These are phyloP conservation scores for Bidens hawaiensis DNA, from an alignment of 140 eudicot species.

Conservation along the genomic window DNA sequence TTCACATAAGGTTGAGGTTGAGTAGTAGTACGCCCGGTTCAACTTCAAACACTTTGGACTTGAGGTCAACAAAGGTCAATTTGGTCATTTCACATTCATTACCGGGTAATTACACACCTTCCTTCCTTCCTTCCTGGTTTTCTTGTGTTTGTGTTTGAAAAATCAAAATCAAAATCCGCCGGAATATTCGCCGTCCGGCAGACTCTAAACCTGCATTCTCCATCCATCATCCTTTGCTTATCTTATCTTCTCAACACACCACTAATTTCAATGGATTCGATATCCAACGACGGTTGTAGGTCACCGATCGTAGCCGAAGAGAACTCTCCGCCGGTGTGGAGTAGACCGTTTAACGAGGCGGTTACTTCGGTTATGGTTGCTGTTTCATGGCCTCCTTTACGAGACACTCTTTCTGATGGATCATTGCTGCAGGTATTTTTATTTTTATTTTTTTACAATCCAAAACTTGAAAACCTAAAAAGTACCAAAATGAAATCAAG, in stretches of 20 bases:
- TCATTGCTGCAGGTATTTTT: constrained; percentile 20
- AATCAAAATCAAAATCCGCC: no score
- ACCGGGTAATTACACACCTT: constrained; percentile 23
- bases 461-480: no score
- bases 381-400: constrained; percentile 75
- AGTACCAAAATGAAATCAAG: no score
- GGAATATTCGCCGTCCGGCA: constrained; percentile 17
- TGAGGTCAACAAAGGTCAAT: constrained; percentile 9
- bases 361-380: constrained; percentile 71
- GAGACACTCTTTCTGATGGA: constrained; percentile 48
- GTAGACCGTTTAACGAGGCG: constrained; percentile 46
- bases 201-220: constrained; percentile 26
- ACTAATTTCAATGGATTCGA: constrained; percentile 29
- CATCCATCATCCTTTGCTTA: constrained; percentile 8
- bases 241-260: not conserved
- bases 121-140: no score
- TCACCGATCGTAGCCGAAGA: constrained; percentile 36
- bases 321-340: constrained; percentile 64
- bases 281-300: constrained; percentile 14
- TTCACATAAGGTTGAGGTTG: no score
- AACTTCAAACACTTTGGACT: constrained; percentile 15
- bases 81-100: not conserved
- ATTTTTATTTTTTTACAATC: not conserved
- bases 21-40: no score
- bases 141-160: no score